Conservation (phyloP, 306 rosid species). For the Hippophae rhamnoides region DNA sequence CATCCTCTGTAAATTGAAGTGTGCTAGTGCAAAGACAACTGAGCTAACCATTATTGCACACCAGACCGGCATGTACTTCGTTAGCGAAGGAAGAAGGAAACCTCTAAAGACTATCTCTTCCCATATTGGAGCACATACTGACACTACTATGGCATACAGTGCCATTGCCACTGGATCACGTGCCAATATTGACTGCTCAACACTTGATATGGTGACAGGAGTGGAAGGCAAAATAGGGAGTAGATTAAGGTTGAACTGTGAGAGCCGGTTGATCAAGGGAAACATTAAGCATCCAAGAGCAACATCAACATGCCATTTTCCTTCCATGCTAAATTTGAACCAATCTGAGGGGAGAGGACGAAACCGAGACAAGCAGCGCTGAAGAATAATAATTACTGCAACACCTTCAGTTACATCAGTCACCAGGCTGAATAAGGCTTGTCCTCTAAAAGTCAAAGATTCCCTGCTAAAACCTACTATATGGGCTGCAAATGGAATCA, state of each 20-base stretch:
- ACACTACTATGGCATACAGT: conserved; percentile 64
- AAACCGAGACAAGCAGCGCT: conserved; percentile 65
- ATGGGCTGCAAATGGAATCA: conserved; percentile 79
- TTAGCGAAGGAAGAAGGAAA: conserved; percentile 82
- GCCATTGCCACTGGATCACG: conserved; percentile 92
- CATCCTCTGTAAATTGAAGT: conserved; percentile 88
- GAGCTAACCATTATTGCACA: conserved; percentile 88
- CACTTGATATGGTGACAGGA: conserved; percentile 68
- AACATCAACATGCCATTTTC: conserved; percentile 84
- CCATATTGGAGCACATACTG: conserved; percentile 94
- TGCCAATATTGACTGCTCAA: conserved; percentile 82
- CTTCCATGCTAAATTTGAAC: conserved; percentile 73
- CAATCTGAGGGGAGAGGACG: conserved; percentile 90
- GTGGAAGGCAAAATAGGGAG: conserved; percentile 78
- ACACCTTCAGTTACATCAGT: conserved; percentile 85
- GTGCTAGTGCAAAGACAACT: conserved; percentile 80
- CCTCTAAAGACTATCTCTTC: conserved; percentile 95
- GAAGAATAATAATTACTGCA: conserved; percentile 73
- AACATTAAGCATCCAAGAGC: conserved; percentile 81
- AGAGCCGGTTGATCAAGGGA: conserved; percentile 72
- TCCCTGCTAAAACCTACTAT: conserved; percentile 69
- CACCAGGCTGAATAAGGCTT: conserved; percentile 77
- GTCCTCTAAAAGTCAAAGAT: conserved; percentile 71
- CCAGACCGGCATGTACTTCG: conserved; percentile 95
- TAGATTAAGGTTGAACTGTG: conserved; percentile 74